These are phyloP conservation scores for Tubosaeta sp. DNA, from an alignment of 768 basidiomycete species.

Conservation along the genomic window DNA sequence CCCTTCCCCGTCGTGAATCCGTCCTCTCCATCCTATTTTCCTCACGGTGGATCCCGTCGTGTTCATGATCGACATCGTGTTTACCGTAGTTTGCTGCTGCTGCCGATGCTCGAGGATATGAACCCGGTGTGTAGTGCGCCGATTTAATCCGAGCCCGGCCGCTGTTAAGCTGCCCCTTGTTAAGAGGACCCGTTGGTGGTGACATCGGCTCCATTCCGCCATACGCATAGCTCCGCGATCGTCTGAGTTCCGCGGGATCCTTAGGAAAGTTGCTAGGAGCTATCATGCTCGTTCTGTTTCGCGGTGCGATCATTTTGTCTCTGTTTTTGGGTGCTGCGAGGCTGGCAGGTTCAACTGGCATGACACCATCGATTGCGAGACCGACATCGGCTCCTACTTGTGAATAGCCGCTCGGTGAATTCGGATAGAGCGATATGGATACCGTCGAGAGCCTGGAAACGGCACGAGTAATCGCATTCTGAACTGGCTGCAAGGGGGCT, in stretches of 20 bases:
- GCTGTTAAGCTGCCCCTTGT: slow-evolving; percentile 31
- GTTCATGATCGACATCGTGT: slow-evolving; percentile 33
- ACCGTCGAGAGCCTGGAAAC: slow-evolving; percentile 38
- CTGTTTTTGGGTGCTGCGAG: slow-evolving; percentile 32
- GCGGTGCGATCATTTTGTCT: slow-evolving; percentile 24
- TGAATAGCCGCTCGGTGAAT: slow-evolving; percentile 34
- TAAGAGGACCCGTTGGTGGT: slow-evolving; percentile 30
- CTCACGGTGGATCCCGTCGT: slow-evolving; percentile 27
- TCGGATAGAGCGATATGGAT: slow-evolving; percentile 47
- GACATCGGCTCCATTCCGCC: slow-evolving; percentile 50
- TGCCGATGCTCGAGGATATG: slow-evolving; percentile 52
- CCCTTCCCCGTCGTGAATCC: slow-evolving; percentile 41
- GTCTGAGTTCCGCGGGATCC: slow-evolving; percentile 21
- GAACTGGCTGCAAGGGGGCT: slow-evolving; percentile 37
- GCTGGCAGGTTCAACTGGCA: slow-evolving; percentile 40
- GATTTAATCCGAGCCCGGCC: slow-evolving; percentile 69
- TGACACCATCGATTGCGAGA: slow-evolving; percentile 34
- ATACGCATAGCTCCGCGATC: slow-evolving; percentile 44
- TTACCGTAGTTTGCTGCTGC: slow-evolving; percentile 34
- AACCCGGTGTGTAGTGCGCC: slow-evolving; percentile 54
- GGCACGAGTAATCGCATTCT: slow-evolving; percentile 36
- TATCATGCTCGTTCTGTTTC: slow-evolving; percentile 22
- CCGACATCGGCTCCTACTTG: slow-evolving; percentile 28
- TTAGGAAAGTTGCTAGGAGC: slow-evolving; percentile 13
- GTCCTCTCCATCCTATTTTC: slow-evolving; percentile 32